Percentiles rank a stretch among this genome's conserved stretches.
Conservation (phyloP, 768 basidiomycete species). For the Podaxis sp. region DNA sequence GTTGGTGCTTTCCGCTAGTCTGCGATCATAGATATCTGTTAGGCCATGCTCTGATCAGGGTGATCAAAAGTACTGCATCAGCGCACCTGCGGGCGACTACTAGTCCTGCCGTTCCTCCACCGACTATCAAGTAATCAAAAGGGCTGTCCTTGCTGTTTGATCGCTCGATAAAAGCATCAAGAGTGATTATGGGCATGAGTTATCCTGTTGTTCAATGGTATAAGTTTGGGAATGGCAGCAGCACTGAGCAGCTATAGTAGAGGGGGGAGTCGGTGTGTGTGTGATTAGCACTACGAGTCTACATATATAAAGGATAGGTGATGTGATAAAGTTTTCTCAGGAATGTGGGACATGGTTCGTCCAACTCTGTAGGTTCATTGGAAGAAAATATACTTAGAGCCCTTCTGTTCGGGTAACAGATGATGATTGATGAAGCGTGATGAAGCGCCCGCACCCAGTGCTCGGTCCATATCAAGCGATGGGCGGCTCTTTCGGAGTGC, state of each 20-base stretch:
- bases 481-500: too few species aligned
- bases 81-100: constrained; percentile 20
- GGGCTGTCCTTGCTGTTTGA: constrained; percentile 2
- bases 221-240: neutral
- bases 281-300: neutral
- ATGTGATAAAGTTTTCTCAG: neutral
- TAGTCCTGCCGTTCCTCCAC: constrained; percentile 24
- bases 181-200: constrained; percentile 4
- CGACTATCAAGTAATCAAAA: constrained; percentile 25
- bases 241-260: neutral
- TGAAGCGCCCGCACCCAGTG: too few species aligned
- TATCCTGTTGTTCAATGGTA: neutral
- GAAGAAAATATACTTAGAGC: too few species aligned
- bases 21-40: constrained; percentile 13
- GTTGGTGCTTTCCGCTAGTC: constrained; percentile 35
- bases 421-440: too few species aligned
- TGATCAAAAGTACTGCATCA: neutral
- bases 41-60: neutral
- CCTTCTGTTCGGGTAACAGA: too few species aligned
- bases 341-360: neutral
- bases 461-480: too few species aligned
- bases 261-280: neutral
- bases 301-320: neutral
- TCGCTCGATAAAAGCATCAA: neutral
- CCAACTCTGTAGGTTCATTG: too few species aligned